Evolutionary conservation across 2,329 filamentous ascomycete species (phyloP).

Genomic region (Diplocarpon mali): DNA sequence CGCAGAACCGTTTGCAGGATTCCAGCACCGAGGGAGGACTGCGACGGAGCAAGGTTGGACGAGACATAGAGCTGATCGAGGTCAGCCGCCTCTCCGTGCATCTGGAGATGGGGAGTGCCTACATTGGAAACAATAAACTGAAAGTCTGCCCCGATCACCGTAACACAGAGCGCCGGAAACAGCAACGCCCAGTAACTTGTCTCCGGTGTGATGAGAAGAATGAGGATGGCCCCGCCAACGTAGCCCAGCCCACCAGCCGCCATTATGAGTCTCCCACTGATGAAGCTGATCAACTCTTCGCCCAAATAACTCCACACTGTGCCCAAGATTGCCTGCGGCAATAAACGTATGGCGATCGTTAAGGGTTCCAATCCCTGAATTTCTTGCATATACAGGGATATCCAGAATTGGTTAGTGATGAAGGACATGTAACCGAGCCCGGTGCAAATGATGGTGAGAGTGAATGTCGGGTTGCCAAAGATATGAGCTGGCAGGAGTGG

Average conservation of each 20-base stretch:
- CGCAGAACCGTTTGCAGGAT: slow-evolving; percentile 55
- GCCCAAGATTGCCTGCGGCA: slow-evolving; percentile 55
- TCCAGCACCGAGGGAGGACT: slow-evolving; percentile 54
- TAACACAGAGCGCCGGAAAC: slow-evolving; percentile 49
- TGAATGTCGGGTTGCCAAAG: slow-evolving; percentile 54
- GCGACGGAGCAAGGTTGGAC: slow-evolving; percentile 29
- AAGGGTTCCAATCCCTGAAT: slow-evolving; percentile 42
- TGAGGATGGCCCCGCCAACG: slow-evolving; percentile 35
- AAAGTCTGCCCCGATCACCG: slow-evolving; percentile 56
- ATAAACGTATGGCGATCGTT: slow-evolving; percentile 36
- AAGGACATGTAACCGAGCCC: slow-evolving; percentile 55
- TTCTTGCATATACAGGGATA: slow-evolving; percentile 54
- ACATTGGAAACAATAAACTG: slow-evolving; percentile 62
- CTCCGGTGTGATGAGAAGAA: slow-evolving; percentile 43
- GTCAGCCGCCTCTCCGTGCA: slow-evolving; percentile 2
- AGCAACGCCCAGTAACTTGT: slow-evolving; percentile 54
- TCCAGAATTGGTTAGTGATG: slow-evolving; percentile 48
- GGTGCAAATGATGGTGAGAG: slow-evolving; percentile 36
- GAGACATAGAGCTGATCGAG: slow-evolving; percentile 52
- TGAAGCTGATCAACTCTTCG: slow-evolving; percentile 47
- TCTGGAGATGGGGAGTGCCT: slow-evolving; percentile 20
- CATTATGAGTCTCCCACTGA: slow-evolving; percentile 56
- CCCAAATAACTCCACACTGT: slow-evolving; percentile 53
- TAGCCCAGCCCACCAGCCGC: slow-evolving; percentile 32
- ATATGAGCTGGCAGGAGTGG: slow-evolving; percentile 43